Evolutionary conservation across 768 basidiomycete species (phyloP).

Genomic region (Amanita exitialis): DNA sequence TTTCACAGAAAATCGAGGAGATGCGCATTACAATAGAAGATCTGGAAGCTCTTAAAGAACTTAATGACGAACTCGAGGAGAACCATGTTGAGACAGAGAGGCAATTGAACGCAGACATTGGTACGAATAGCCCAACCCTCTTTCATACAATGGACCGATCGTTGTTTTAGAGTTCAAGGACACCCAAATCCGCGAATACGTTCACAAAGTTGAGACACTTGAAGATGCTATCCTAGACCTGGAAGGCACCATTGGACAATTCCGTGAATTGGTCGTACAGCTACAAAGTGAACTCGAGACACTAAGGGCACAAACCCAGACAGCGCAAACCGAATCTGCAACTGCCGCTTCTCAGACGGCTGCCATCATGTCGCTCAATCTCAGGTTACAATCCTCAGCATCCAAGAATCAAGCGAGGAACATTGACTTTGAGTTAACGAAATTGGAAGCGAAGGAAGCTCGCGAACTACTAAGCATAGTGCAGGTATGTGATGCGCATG

Average conservation of each 20-base stretch:
- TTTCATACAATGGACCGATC: not conserved
- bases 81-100: conserved; percentile 93
- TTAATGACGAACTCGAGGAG: conserved; percentile 96
- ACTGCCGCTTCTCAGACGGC: conserved; percentile 83
- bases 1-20: conserved; percentile 84
- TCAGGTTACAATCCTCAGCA: conserved; percentile 87
- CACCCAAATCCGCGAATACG: conserved; percentile 54
- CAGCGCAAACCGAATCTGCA: conserved; percentile 74
- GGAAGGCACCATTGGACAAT: conserved; percentile 82
- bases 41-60: conserved; percentile 89
- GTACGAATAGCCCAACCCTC: conserved; percentile 29
- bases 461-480: conserved; percentile 74
- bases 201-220: conserved; percentile 51
- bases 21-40: conserved; percentile 96
- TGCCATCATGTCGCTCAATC: conserved; percentile 88
- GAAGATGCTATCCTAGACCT: conserved; percentile 80
- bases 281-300: conserved; percentile 83
- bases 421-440: conserved; percentile 83
- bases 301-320: conserved; percentile 78
- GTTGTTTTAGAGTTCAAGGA: conserved; percentile 54
- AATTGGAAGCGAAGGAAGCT: conserved; percentile 76
- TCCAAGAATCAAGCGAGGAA: conserved; percentile 84
- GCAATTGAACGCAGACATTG: conserved; percentile 79
- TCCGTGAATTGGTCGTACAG: conserved; percentile 83
- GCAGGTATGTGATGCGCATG: conserved; percentile 38